Evolutionary conservation across 2,329 filamentous ascomycete species (phyloP), one percentile per base, ranked within the genome.

Genomic region (Epichloe bromicola): DNA sequence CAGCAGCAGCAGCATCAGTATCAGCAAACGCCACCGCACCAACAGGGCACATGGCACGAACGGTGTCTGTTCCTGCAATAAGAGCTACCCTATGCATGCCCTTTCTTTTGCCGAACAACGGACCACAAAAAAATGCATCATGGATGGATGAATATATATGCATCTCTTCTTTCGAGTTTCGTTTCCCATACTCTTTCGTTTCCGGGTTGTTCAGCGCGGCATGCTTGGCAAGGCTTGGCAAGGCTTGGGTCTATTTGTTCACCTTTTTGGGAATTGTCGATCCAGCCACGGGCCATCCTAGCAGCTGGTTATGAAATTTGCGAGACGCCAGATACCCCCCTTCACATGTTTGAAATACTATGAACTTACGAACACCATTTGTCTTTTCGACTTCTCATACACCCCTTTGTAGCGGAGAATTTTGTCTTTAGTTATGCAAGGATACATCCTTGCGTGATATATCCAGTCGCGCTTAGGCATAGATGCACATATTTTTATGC

Each of bases 41-140:
- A 45, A 23, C 40, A 46, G 20, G 8, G 15, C 12, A 12, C 51
- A 37, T 66, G 62, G 62, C 56, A 59, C 26, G 59, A 61, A 40
- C 55, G 57, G 42, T 57, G 53, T 14, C 50, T 56, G 50, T 60
- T 56, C 44, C 51, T 56, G 26, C 57, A 50, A 40, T 42, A 19
- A 42, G 19, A 42, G 40, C 40, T 19, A 23, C 4, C 17, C 20
- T 42, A 19, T 23, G 40, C 14, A 38, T 7, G 5, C 14, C 37
- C 1, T n/a, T 15, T 38, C 14, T n/a, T 38, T n/a, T 38, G 4
- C 5, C 20, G 3, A 12, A 42, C 4, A 1, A 42, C 5, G 19
- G 12, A 26, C 4, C 19, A 15, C 40, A 17, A 19, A 6, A 11
- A 23, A 12, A 11, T 42, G 11, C 4, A 11, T 1, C 26, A 30